Base-by-base conservation (phyloP, 129 eudicot genomes). In the Centella asiatica region DNA sequence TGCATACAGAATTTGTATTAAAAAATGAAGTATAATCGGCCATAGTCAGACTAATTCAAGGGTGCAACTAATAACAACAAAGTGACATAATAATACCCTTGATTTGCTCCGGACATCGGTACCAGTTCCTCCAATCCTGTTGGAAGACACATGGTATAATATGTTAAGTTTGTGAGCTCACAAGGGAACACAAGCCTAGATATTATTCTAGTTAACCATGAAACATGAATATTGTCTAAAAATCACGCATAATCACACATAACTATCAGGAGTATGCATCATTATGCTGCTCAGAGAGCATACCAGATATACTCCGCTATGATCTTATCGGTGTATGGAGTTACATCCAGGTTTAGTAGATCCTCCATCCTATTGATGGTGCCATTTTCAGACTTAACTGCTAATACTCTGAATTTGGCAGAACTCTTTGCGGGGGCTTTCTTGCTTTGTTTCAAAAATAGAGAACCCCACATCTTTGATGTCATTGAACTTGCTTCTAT, bases 51-150 rank as follows among this genome's bases (percentile, higher is more conserved):
- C 46, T 5, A 64, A 17, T 47, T 28, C 44, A 14, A 57, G 26
- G 15, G 57, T 64, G 8, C 4, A 31, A 47, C 6, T 62, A 33
- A 10, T 48, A 25, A 72, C 19, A 25, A 72, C 26, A 54, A 62
- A 20, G 12, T 23, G 17, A 10, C 64, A 46, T 50, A 19, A 39
- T 18, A 70, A 45, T 81, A 90, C 98, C 98, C 86, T 87, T 39
- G 98, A 88, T 80, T 92, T 92, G 74, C 98, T 92, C 27, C 98
- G 95, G 31, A 92, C 75, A 50, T 92, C 98, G 58, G 82, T 68
- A 56, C 98, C 98, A 49, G 90, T 61, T 64, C 98, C 98, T 75
- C 98, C 98, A 60, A 92, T 84, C 98, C 97, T 90, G 83, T 75
- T 66, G 72, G 48, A 67, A 60, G 59, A 69, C 37, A 42, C 45